Percentiles rank a stretch among this genome's conserved stretches.
Evolutionary conservation across 1,284 basidiomycete species (phyloP).

Genomic region (Cutaneotrichosporon cyanovorans): DNA sequence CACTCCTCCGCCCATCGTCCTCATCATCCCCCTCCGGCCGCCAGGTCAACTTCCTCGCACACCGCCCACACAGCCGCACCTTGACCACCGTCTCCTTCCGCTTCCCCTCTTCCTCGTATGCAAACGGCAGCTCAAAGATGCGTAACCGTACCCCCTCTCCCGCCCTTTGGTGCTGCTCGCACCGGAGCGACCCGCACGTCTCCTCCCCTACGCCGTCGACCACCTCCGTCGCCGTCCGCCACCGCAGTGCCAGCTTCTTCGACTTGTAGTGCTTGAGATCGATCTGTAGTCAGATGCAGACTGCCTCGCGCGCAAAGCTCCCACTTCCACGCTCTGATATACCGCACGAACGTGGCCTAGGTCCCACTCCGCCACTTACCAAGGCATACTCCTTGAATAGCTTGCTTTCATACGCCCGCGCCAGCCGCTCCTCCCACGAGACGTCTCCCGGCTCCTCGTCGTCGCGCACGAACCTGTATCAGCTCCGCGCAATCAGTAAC

Average conservation of each 20-base stretch:
- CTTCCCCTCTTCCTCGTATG: slow-evolving; percentile 69
- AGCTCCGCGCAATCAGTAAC: not conserved
- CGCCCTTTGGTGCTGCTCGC: slow-evolving; percentile 36
- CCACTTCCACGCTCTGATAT: no score
- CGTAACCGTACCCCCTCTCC: slow-evolving; percentile 44
- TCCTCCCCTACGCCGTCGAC: slow-evolving; percentile 71
- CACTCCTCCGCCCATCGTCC: no score
- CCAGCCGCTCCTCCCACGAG: slow-evolving; percentile 71
- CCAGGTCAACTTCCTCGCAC: slow-evolving; percentile 75
- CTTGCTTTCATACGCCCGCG: slow-evolving; percentile 74
- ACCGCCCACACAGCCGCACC: slow-evolving; percentile 69
- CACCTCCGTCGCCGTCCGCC: slow-evolving; percentile 84
- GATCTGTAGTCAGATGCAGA: slow-evolving; percentile 46
- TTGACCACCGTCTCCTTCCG: slow-evolving; percentile 77
- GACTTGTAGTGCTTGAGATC: slow-evolving; percentile 91
- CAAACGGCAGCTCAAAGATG: slow-evolving; percentile 78
- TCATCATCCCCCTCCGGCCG: slow-evolving; percentile 49
- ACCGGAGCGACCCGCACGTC: slow-evolving; percentile 80
- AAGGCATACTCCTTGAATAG: slow-evolving; percentile 86
- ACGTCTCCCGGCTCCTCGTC: slow-evolving; percentile 48
- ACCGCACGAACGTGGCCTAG: no score
- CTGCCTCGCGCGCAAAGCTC: no score
- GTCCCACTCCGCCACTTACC: slow-evolving; percentile 17
- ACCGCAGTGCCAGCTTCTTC: slow-evolving; percentile 81
- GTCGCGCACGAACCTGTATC: slow-evolving; percentile 67